phyloP scores from a whole-genome alignment of 495 filamentous ascomycete genomes.

The Thermochaetoides thermophila region DNA sequence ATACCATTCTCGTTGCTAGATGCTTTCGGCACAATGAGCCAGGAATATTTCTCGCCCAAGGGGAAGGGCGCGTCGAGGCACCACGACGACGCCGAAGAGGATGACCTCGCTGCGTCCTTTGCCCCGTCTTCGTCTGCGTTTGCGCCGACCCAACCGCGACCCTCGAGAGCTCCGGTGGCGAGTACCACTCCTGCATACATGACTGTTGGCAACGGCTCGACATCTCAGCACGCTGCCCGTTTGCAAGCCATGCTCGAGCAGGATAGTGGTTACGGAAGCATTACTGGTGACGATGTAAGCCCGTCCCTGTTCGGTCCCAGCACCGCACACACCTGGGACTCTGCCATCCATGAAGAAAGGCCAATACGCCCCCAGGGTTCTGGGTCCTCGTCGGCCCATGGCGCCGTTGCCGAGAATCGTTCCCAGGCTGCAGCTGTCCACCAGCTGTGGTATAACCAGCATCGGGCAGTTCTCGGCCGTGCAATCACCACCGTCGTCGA shows the following conservation, averaged over 20 bases:
- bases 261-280: constrained; percentile 87
- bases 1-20: not conserved
- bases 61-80: constrained; percentile 13
- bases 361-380: constrained; percentile 22
- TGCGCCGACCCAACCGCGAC: constrained; percentile 4
- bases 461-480: constrained; percentile 68
- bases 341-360: constrained; percentile 52
- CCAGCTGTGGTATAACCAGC: constrained; percentile 64
- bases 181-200: constrained; percentile 50
- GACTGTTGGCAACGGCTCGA: constrained; percentile 73
- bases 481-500: constrained; percentile 77
- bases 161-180: constrained; percentile 6
- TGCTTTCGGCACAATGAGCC: constrained; percentile 60
- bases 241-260: constrained; percentile 60
- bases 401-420: constrained; percentile 22
- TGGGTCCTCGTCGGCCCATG: constrained; percentile 11
- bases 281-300: constrained; percentile 26
- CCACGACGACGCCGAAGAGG: constrained; percentile 9
- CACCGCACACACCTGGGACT: constrained; percentile 19
- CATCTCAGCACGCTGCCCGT: constrained; percentile 53
- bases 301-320: constrained; percentile 20
- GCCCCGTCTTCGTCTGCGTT: no score
- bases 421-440: constrained; percentile 32
- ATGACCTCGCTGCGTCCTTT: no score
- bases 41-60: constrained; percentile 45